Evolutionary conservation across 176 grass and related monocot genomes (phyloP), one percentile per base, ranked within the genome.

Genomic region (Bromus sterilis): DNA sequence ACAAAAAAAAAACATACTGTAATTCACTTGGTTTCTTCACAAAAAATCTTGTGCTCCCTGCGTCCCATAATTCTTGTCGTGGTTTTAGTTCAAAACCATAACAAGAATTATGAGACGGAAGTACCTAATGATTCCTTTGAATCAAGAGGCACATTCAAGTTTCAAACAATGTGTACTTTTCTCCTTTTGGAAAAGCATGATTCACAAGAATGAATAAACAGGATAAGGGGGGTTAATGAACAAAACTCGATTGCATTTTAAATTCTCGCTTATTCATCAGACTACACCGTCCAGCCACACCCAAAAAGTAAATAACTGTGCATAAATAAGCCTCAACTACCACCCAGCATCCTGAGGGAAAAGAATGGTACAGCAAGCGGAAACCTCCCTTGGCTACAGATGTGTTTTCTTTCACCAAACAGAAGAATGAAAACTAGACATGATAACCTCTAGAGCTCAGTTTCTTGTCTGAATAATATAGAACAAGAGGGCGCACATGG

Each of bases 191-290:
- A 61, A 74, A 31, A 10, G 25, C 44, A 67, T 7, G 26, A 8
- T 30, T 24, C 62, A 53, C 4, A 60, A 37, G 10, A 20, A 78
- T 18, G 3, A 69, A 82, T 14, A n/a, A n/a, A n/a, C n/a, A n/a
- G n/a, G n/a, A 39, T n/a, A 2, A 48, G 12, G 20, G 23, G 41
- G 24, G 11, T 10, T 13, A 74, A 23, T 24, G 43, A 79, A 58
- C 24, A 23, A 44, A 42, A n/a, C 30, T 80, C 30, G 32, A 80
- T 51, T 80, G 68, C 87, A 84, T 68, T 68, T 44, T 57, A 67
- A 26, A 76, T 74, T 58, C 61, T 80, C 46, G 18, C 68, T 89
- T 89, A 89, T 89, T 89, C 77, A 85, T 62, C 62, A 81, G 20
- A 76, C 70, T 89, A 89, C 77, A 35, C 68, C 59, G 51, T 76